Percentiles rank a stretch among this genome's conserved stretches.
These are phyloP conservation scores for Ascochyta rabiei DNA, from an alignment of 2,329 filamentous ascomycete species.

Conservation along the genomic window DNA sequence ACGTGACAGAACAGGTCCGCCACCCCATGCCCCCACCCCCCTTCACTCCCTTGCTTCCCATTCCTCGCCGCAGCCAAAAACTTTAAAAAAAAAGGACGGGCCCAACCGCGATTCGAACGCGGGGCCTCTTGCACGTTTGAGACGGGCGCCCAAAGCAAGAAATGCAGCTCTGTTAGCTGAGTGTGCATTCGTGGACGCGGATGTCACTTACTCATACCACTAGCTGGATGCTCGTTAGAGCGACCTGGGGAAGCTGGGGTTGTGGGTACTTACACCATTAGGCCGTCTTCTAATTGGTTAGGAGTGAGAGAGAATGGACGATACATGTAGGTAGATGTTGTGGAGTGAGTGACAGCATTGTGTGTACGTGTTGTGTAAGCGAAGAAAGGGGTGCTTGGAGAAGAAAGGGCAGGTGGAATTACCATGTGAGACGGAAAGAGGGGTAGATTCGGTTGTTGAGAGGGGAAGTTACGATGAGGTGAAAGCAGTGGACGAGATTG, in stretches of 20 bases:
- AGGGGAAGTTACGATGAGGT: too few species aligned
- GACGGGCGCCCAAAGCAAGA: background rate
- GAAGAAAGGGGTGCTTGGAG: too few species aligned
- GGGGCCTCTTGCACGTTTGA: constrained; percentile 27
- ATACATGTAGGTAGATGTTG: too few species aligned
- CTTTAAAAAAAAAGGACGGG: background rate
- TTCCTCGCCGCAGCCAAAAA: background rate
- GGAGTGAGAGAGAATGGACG: background rate
- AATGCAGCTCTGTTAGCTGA: background rate
- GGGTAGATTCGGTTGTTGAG: too few species aligned
- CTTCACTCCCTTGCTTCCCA: background rate
- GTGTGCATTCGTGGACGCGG: background rate
- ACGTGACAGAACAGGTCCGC: too few species aligned
- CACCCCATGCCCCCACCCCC: background rate
- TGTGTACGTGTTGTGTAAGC: too few species aligned
- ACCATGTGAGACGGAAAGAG: too few species aligned
- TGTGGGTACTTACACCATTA: background rate
- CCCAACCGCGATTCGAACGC: background rate
- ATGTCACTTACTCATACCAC: background rate
- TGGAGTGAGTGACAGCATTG: too few species aligned
- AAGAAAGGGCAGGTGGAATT: too few species aligned
- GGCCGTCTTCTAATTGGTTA: background rate
- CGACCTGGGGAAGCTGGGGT: background rate
- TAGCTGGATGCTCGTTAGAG: background rate
- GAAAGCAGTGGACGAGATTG: too few species aligned